These are phyloP conservation scores for Sporothrix globosa DNA, from an alignment of 2,329 filamentous ascomycete genomes.

Conservation along the genomic window DNA sequence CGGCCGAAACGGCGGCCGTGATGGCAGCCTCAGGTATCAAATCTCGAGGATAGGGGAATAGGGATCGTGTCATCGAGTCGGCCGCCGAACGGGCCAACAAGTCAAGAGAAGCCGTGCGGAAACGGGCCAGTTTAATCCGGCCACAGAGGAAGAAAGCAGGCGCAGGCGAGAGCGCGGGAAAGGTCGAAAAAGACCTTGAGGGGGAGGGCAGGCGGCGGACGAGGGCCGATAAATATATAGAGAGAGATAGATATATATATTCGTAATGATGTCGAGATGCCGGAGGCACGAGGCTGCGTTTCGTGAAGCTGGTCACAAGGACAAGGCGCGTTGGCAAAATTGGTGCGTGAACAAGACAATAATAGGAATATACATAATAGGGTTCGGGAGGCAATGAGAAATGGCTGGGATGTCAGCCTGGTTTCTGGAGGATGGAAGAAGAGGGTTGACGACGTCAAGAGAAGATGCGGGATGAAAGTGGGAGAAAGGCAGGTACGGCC, in stretches of 20 bases:
- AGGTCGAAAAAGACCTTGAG: background rate
- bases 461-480: background rate
- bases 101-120: background rate
- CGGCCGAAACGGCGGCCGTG: constrained; percentile 3
- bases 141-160: constrained; percentile 19
- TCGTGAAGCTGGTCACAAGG: constrained; percentile 12
- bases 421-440: constrained; percentile 4
- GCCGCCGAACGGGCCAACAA: constrained; percentile 3
- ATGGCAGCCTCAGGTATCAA: background rate
- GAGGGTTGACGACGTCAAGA: background rate
- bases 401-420: background rate
- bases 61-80: background rate
- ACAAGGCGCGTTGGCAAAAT: background rate
- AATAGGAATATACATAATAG: background rate
- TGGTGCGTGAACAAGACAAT: constrained; percentile 2
- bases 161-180: constrained; percentile 9
- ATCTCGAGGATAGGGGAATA: background rate
- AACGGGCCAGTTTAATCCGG: constrained; percentile 26
- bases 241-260: constrained; percentile 18
- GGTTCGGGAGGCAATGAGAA: background rate
- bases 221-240: background rate
- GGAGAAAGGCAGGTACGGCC: background rate
- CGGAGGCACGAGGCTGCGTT: constrained; percentile 9
- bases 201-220: background rate
- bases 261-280: constrained; percentile 6